Percentiles rank a stretch among this genome's conserved stretches.
These are phyloP conservation scores for Candida silvatica DNA, from an alignment of 805 yeast genomes.

Conservation along the genomic window DNA sequence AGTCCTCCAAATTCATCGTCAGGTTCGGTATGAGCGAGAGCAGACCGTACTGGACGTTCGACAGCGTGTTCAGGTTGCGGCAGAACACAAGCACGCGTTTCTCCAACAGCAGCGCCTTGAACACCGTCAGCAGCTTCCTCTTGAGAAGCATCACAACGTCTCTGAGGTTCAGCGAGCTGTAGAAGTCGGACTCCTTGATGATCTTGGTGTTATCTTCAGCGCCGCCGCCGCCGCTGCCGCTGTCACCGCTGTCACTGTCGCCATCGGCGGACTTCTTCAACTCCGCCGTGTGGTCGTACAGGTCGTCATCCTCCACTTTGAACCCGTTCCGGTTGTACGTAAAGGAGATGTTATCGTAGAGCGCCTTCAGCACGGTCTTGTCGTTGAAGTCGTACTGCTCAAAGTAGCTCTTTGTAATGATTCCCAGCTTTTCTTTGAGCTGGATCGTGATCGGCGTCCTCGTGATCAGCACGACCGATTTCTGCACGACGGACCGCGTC, in stretches of 20 bases:
- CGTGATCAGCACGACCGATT: constrained; percentile 75
- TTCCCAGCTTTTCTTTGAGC: constrained; percentile 81
- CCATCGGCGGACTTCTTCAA: background rate
- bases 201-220: constrained; percentile 11
- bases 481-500: constrained; percentile 76
- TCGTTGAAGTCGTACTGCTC: constrained; percentile 73
- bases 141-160: constrained; percentile 53
- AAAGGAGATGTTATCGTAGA: constrained; percentile 57
- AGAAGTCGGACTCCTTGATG: constrained; percentile 49
- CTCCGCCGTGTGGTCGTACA: constrained; percentile 14
- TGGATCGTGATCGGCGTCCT: constrained; percentile 84
- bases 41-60: constrained; percentile 76
- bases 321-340: constrained; percentile 27
- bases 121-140: constrained; percentile 49
- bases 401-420: constrained; percentile 81
- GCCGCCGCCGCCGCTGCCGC: background rate
- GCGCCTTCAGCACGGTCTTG: constrained; percentile 52
- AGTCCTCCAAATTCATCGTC: constrained; percentile 60
- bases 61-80: constrained; percentile 68
- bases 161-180: constrained; percentile 67
- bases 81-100: constrained; percentile 69
- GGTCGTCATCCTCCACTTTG: constrained; percentile 22
- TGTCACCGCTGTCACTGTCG: too few relatives aligned
- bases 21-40: constrained; percentile 79
- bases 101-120: constrained; percentile 75